Conservation (phyloP, 106 monocot genomes). For the Cymbidium sinense region DNA sequence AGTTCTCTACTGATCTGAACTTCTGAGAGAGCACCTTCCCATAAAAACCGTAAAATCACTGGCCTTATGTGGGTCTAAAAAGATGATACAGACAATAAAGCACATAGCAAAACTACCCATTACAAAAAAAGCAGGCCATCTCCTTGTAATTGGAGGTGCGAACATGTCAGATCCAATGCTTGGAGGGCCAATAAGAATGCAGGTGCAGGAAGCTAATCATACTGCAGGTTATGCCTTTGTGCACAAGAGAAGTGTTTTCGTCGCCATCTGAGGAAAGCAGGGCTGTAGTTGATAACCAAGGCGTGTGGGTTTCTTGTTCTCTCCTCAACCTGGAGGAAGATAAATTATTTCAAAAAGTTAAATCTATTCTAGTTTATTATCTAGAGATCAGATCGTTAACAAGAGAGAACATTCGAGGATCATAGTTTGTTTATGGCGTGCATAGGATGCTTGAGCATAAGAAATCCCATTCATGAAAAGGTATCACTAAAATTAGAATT, state of each 20-base stretch:
- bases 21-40: conserved; percentile 24
- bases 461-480: neutral
- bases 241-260: conserved; percentile 29
- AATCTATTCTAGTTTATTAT: neutral
- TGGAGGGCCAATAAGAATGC: conserved; percentile 15
- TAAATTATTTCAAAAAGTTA: neutral
- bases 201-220: conserved; percentile 8
- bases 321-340: conserved; percentile 26
- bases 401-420: neutral
- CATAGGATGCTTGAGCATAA: neutral
- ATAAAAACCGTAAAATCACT: conserved; percentile 36
- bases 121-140: conserved; percentile 27
- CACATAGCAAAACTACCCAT: conserved; percentile 48
- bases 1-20: neutral
- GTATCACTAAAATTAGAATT: neutral
- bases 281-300: neutral
- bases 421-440: too few species aligned
- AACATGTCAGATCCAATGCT: conserved; percentile 11
- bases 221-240: conserved; percentile 8
- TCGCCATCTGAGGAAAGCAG: conserved; percentile 4
- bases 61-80: conserved; percentile 55
- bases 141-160: conserved; percentile 15
- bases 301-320: conserved; percentile 2
- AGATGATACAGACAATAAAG: conserved; percentile 48
- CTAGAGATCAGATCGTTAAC: neutral